phyloP scores from a whole-genome alignment of 176 grass and related monocot species.

The Pharus latifolius region DNA sequence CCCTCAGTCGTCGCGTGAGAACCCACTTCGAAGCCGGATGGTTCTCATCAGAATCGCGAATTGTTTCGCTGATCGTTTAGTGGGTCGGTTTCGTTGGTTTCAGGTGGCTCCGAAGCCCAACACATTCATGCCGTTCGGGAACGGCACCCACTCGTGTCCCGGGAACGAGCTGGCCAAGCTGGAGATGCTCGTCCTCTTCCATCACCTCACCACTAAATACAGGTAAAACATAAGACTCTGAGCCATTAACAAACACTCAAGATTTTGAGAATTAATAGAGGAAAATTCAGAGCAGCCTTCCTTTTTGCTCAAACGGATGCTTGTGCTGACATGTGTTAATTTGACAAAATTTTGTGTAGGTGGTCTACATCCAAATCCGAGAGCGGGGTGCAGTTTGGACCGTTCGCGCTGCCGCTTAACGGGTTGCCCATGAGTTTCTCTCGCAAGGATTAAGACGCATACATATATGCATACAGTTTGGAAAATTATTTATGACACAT shows the following conservation, averaged over 20 bases:
- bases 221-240: slow-evolving; percentile 14
- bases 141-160: slow-evolving; percentile 94
- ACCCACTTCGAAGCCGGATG: too few species aligned
- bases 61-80: too few species aligned
- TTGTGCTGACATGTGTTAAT: background rate
- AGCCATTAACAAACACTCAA: too few species aligned
- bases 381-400: slow-evolving; percentile 82
- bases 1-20: too few species aligned
- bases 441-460: slow-evolving; percentile 21
- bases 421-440: slow-evolving; percentile 84
- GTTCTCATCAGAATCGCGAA: too few species aligned
- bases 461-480: too few species aligned
- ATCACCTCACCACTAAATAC: slow-evolving; percentile 88
- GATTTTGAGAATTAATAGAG: too few species aligned
- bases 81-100: too few species aligned
- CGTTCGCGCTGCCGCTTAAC: slow-evolving; percentile 73
- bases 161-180: slow-evolving; percentile 97
- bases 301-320: too few species aligned
- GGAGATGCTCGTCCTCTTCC: slow-evolving; percentile 94
- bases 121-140: slow-evolving; percentile 98
- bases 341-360: background rate
- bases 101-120: slow-evolving; percentile 86
- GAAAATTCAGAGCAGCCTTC: too few species aligned
- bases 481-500: too few species aligned
- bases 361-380: slow-evolving; percentile 77